These are phyloP conservation scores for Medicago ruthenica DNA, from an alignment of 306 rosid species.

Conservation along the genomic window DNA sequence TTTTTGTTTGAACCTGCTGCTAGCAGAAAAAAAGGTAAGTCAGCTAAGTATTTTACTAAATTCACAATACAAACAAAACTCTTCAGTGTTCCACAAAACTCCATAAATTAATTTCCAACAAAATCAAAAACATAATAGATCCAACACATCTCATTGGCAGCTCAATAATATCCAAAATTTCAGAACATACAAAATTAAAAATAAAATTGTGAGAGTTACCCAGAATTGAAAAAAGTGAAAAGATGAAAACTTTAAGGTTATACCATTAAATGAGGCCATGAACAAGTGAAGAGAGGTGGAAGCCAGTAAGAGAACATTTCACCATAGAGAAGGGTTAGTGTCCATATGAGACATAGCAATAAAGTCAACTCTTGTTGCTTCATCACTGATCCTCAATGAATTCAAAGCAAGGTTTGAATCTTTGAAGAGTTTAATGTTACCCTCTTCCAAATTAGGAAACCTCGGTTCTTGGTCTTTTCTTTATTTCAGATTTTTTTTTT, in stretches of 20 bases:
- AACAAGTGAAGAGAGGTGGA: conserved; percentile 61
- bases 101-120: conserved; percentile 11
- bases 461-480: background rate
- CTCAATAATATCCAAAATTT: background rate
- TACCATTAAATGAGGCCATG: conserved; percentile 70
- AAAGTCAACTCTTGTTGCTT: conserved; percentile 71
- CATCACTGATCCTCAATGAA: conserved; percentile 45
- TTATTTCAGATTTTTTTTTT: too few species aligned
- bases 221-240: conserved; percentile 19
- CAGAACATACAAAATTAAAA: background rate
- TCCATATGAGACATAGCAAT: conserved; percentile 67
- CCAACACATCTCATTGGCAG: conserved; percentile 28
- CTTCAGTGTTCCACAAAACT: conserved; percentile 27
- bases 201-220: conserved; percentile 12
- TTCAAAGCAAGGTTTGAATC: background rate
- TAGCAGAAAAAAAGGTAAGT: conserved; percentile 14
- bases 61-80: conserved; percentile 29
- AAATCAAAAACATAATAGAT: conserved; percentile 29
- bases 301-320: conserved; percentile 72
- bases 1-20: conserved; percentile 48
- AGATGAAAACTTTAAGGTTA: conserved; percentile 23
- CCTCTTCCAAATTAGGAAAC: background rate
- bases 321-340: conserved; percentile 67
- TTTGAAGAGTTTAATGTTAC: background rate
- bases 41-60: conserved; percentile 20